These are phyloP conservation scores for Yamadazyma dushanensis DNA, from an alignment of 1,139 yeast species.

Conservation along the genomic window DNA sequence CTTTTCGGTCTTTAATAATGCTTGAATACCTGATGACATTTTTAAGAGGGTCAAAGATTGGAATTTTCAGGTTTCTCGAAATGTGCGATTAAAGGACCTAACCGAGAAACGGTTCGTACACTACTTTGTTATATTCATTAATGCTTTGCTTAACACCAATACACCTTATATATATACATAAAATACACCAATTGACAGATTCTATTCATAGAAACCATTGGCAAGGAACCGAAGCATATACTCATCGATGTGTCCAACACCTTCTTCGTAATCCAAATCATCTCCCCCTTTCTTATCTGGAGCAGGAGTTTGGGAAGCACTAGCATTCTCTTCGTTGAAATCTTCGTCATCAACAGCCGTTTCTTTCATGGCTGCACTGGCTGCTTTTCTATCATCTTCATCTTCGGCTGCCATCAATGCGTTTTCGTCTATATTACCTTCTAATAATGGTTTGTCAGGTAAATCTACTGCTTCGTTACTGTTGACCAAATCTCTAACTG, in stretches of 20 bases:
- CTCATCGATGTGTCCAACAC: conserved; percentile 89
- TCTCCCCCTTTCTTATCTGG: conserved; percentile 23
- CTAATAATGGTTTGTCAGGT: conserved; percentile 38
- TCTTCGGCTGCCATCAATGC: conserved; percentile 93
- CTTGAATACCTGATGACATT: conserved; percentile 41
- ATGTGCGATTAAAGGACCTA: too few species aligned
- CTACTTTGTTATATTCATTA: neutral
- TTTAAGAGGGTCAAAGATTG: neutral
- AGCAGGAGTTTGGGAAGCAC: conserved; percentile 14
- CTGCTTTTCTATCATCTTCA: conserved; percentile 93
- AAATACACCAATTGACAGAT: neutral
- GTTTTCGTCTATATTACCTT: conserved; percentile 53
- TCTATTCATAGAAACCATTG: conserved; percentile 66
- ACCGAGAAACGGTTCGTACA: neutral
- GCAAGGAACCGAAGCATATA: conserved; percentile 93
- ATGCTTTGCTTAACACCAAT: neutral
- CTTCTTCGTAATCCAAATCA: conserved; percentile 68
- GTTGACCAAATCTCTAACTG: conserved; percentile 85
- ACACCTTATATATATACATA: too few species aligned
- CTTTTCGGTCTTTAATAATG: conserved; percentile 73
- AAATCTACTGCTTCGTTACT: conserved; percentile 48
- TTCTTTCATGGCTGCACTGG: conserved; percentile 84
- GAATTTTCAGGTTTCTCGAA: conserved; percentile 1
- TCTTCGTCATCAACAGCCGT: conserved; percentile 85
- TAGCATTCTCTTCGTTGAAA: conserved; percentile 49